Evolutionary conservation across 164 flowering plant genomes (phyloP).

Genomic region (Amborella trichopoda): DNA sequence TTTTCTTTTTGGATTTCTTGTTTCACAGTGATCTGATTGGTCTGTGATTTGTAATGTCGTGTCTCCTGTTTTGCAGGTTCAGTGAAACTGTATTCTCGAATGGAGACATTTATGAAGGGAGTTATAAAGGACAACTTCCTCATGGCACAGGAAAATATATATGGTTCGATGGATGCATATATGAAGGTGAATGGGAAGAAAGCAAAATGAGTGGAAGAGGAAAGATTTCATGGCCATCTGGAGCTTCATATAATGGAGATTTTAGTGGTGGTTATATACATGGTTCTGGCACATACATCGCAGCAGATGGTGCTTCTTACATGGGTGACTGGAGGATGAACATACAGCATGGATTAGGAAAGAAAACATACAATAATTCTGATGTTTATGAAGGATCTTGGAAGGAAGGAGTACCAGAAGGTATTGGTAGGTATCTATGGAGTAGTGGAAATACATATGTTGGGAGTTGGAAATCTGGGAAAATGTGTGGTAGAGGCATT

Average conservation of each 20-base stretch:
- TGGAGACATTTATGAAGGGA: slow-evolving; percentile 68
- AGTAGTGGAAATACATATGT: slow-evolving; percentile 41
- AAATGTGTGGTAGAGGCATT: slow-evolving; percentile 78
- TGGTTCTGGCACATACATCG: slow-evolving; percentile 48
- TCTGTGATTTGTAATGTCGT: too few species aligned
- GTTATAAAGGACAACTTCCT: slow-evolving; percentile 42
- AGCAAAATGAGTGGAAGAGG: slow-evolving; percentile 86
- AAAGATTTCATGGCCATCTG: slow-evolving; percentile 50
- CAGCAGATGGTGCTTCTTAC: slow-evolving; percentile 43
- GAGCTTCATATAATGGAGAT: slow-evolving; percentile 69
- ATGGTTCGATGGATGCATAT: slow-evolving; percentile 71
- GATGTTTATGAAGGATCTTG: slow-evolving; percentile 87
- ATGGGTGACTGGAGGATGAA: slow-evolving; percentile 78
- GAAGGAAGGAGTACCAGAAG: slow-evolving; percentile 79
- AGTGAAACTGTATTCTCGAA: slow-evolving; percentile 34
- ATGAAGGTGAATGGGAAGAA: slow-evolving; percentile 81
- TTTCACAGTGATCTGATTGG: too few species aligned
- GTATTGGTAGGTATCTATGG: slow-evolving; percentile 75
- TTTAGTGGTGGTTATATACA: slow-evolving; percentile 73
- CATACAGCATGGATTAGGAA: slow-evolving; percentile 67
- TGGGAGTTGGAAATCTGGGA: slow-evolving; percentile 82
- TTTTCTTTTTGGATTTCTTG: too few species aligned
- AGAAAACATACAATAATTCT: slow-evolving; percentile 42
- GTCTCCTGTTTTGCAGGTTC: too few species aligned
- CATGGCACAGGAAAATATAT: slow-evolving; percentile 70